Base-by-base conservation (phyloP, 805 yeast genomes). In the Ogataea ramenticola region DNA sequence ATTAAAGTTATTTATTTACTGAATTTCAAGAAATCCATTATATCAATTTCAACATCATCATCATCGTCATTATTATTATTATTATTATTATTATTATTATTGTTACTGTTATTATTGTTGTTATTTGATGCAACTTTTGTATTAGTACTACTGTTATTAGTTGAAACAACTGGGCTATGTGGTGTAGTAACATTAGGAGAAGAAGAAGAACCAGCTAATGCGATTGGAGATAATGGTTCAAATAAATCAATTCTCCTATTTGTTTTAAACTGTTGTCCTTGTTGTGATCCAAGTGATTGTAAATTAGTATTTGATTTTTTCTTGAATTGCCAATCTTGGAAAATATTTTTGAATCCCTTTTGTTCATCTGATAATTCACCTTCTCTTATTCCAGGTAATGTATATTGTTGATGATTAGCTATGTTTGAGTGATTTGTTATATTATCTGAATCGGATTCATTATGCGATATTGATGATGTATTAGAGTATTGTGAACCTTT, bases 41-140 rank as follows among this genome's bases (percentile, higher is more conserved):
- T 32, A 44, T 58, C 62, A 47, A 56, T 47, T 24, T 54, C 57
- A 17, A 42, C 46, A 30, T 53, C 48, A 6, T 50, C 49, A 10
- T 48, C 47, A n/a, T 10, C n/a, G 3, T 15, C 21, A 5, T 21
- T 11, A 29, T 11, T 24, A 21, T 3, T 21, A 27, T 19, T 30
- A 14, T 30, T 20, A 20, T 24, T 7, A 29, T 8, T 14, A 24
- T 22, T 19, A 15, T 24, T 24, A 24, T 6, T 10, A 24, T 10
- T 24, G 27, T 24, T 24, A 24, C 10, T 24, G 10, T 24, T 24
- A 10, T 24, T 24, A 24, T 24, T 24, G 27, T 10, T 24, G 27
- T 24, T 24, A 10, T 24, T n/a, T 24, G 27, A 7, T 24, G 27
- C 10, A 7, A 24, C 10, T 24, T 7, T 24, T 24, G 27, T 24